A percentile compares a stretch with the other conserved stretches of the same genome.
Evolutionary conservation across 148 eudicot species (phyloP).

Genomic region (Simmondsia chinensis): DNA sequence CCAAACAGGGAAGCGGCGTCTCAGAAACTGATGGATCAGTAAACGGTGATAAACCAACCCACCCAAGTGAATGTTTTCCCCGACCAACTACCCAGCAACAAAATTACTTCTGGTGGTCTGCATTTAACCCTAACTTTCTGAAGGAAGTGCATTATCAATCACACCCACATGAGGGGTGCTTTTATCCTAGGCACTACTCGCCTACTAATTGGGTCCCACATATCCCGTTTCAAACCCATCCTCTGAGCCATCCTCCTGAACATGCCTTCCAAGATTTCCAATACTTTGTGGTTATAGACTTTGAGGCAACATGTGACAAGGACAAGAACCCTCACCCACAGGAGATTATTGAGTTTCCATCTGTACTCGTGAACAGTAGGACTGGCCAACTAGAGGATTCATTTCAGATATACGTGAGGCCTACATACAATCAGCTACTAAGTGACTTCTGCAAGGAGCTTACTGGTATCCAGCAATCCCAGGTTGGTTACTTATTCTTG

Average conservation of each 20-base stretch:
- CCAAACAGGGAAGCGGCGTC: constrained; percentile 22
- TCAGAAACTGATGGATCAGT: constrained; percentile 23
- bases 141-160: constrained; percentile 33
- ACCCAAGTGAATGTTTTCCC: constrained; percentile 27
- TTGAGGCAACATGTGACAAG: constrained; percentile 97
- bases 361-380: constrained; percentile 74
- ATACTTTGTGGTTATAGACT: constrained; percentile 91
- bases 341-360: constrained; percentile 95
- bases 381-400: constrained; percentile 76
- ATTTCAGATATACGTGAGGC: constrained; percentile 87
- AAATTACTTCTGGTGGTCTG: constrained; percentile 34
- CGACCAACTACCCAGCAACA: constrained; percentile 24
- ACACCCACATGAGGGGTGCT: constrained; percentile 33
- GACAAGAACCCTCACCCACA: constrained; percentile 72
- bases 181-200: constrained; percentile 34
- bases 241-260: constrained; percentile 44
- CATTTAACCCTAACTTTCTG: constrained; percentile 28
- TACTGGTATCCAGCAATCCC: constrained; percentile 92
- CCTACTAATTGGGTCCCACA: constrained; percentile 33
- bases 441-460: constrained; percentile 91
- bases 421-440: constrained; percentile 65
- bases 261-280: constrained; percentile 59
- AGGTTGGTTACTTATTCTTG: constrained; percentile 48
- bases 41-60: constrained; percentile 18
- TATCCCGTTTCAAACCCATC: constrained; percentile 39